Evolutionary conservation across 2,329 filamentous ascomycete genomes (phyloP).

Genomic region (Xylariaceae sp.): DNA sequence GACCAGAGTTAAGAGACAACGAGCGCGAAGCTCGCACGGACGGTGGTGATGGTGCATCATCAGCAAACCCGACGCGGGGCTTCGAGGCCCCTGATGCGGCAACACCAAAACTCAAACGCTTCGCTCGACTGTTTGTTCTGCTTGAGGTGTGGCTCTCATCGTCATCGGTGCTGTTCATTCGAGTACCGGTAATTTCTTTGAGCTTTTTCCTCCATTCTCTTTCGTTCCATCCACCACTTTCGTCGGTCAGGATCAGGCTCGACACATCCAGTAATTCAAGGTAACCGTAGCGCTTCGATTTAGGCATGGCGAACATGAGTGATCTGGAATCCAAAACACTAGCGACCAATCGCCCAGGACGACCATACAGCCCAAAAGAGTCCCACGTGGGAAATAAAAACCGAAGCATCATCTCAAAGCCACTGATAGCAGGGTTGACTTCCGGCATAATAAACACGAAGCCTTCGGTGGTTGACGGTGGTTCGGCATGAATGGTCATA

Average conservation of each 20-base stretch:
- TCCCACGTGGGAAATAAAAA: slow-evolving; percentile 95
- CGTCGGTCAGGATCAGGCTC: slow-evolving; percentile 72
- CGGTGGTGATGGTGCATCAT: slow-evolving; percentile 40
- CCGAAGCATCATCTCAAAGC: slow-evolving; percentile 92
- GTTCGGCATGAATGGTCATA: slow-evolving; percentile 80
- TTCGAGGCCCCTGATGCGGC: slow-evolving; percentile 32
- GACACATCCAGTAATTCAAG: slow-evolving; percentile 85
- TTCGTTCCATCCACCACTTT: slow-evolving; percentile 76
- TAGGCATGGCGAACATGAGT: slow-evolving; percentile 97
- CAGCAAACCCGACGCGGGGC: slow-evolving; percentile 56
- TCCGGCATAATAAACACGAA: slow-evolving; percentile 99
- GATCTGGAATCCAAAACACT: slow-evolving; percentile 84
- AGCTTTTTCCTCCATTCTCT: slow-evolving; percentile 84
- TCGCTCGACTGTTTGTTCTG: slow-evolving; percentile 57
- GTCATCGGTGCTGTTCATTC: slow-evolving; percentile 64
- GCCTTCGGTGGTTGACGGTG: slow-evolving; percentile 77
- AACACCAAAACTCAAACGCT: slow-evolving; percentile 53
- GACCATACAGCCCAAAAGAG: slow-evolving; percentile 85
- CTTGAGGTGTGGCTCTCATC: slow-evolving; percentile 45
- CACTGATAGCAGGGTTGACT: slow-evolving; percentile 82
- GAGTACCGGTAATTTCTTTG: slow-evolving; percentile 80
- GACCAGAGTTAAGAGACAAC: slow-evolving; percentile 42
- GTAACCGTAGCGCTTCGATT: slow-evolving; percentile 83
- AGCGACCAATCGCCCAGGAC: slow-evolving; percentile 80
- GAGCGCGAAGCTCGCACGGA: slow-evolving; percentile 54